Base-by-base conservation (phyloP, 2,329 filamentous ascomycete species). In the Podosphaera xanthii region DNA sequence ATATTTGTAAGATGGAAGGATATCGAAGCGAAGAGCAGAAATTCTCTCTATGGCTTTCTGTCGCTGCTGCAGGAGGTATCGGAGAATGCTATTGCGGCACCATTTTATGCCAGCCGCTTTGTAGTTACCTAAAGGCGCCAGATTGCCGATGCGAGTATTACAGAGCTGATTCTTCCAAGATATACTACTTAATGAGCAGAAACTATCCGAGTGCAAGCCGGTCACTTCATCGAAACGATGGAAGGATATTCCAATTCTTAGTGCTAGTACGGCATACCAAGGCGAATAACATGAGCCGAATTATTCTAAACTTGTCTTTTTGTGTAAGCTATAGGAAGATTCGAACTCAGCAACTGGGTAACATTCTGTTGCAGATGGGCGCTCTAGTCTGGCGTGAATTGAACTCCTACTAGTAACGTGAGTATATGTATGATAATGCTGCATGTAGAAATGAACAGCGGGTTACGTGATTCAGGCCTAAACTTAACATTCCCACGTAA, bases 21-120 rank as follows among this genome's bases (percentile, higher is more conserved):
- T 86, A 65, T 89, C 81, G 76, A 87, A 79, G 62, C 81, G 86
- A 69, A 95, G 81, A 64, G 77, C 74, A 65, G 83, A 77, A 59
- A 92, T 74, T 62, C 77, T 79, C 61, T 81, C 65, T 76, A 83
- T 82, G 62, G 77, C 79, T 69, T 79, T 79, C 59, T 78, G 67
- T 62, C 78, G 73, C 64, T 76, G 74, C n/a, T 84, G 83, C 66
- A 89, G 82, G 62, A 90, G 74, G 69, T 81, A 82, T 65, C 83
- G 78, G 57, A 88, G 69, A 62, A 85, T 70, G 63, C 72, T 76
- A 59, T 72, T 71, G 33, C 69, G 72, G 64, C 75, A 71, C 63
- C 71, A 75, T 54, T 72, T 69, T 61, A 65, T 63, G 40, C 60
- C 65, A 61, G 62, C 60, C 59, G 62, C 60, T 63, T 62, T 64